Evolutionary conservation across 2,329 filamentous ascomycete genomes (phyloP).

Genomic region (Trichoderma sp.): DNA sequence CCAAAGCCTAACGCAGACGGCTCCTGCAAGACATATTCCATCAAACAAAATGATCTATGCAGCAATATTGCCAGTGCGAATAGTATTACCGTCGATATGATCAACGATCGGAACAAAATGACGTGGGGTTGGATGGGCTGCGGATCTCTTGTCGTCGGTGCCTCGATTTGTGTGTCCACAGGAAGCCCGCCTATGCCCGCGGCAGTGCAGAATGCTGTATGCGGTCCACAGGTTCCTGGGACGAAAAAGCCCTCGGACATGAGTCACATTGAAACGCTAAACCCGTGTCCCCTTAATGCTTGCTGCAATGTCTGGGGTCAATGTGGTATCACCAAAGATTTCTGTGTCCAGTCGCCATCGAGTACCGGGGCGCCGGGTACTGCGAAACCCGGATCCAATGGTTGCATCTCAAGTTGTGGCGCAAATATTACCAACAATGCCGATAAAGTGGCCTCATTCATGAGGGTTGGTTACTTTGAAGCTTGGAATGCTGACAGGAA

Average conservation of each 20-base stretch:
- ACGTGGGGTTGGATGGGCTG: neutral
- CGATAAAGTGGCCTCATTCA: neutral
- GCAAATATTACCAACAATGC: constrained; percentile 20
- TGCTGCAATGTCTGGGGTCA: neutral
- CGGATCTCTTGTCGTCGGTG: neutral
- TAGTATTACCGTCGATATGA: neutral
- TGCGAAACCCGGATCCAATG: constrained; percentile 7
- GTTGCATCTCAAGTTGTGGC: constrained; percentile 36
- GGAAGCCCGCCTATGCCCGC: neutral
- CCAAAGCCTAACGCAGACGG: neutral
- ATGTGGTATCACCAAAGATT: neutral
- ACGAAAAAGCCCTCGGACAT: neutral
- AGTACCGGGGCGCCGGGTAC: constrained; percentile 21
- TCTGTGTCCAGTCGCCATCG: neutral
- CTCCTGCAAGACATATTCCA: neutral
- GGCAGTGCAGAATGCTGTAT: neutral
- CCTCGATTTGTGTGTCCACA: neutral
- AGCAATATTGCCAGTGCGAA: neutral
- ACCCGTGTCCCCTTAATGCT: neutral
- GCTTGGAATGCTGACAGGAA: neutral
- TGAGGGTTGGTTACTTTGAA: neutral
- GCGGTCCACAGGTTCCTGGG: neutral
- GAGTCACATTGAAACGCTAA: neutral
- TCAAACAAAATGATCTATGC: neutral
- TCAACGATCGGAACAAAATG: neutral